Conservation (phyloP, 2,329 filamentous ascomycete genomes). For the Cordyceps javanica region DNA sequence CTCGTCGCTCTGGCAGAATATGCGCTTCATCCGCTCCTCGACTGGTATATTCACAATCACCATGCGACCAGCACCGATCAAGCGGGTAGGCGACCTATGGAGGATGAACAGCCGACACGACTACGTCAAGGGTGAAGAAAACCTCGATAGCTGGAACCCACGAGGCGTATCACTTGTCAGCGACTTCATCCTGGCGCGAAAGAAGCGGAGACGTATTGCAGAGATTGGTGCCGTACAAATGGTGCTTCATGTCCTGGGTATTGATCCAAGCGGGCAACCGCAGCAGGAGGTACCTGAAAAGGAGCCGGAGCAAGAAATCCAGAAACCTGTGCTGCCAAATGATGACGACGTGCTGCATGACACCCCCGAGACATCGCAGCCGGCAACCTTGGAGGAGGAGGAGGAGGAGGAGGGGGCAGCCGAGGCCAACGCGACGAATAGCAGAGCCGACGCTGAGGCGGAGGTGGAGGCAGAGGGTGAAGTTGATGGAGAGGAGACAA, state of each 20-base stretch:
- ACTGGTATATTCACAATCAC: constrained; percentile 81
- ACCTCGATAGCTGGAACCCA: constrained; percentile 76
- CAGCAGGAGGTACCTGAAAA: constrained; percentile 26
- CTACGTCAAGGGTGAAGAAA: constrained; percentile 94
- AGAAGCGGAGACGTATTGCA: constrained; percentile 64
- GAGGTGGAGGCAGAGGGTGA: constrained; percentile 15
- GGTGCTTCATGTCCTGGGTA: constrained; percentile 53
- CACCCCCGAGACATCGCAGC: constrained; percentile 46
- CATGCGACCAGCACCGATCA: constrained; percentile 82
- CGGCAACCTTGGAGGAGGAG: constrained; percentile 27
- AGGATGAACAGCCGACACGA: constrained; percentile 91
- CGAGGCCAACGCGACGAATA: constrained; percentile 18
- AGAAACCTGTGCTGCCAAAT: constrained; percentile 39
- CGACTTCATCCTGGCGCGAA: constrained; percentile 73
- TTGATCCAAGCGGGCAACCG: constrained; percentile 32
- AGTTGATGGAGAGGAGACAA: constrained; percentile 17
- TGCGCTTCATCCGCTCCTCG: constrained; percentile 79
- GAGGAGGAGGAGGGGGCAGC: constrained; percentile 25
- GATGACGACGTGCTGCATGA: constrained; percentile 55
- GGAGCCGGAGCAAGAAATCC: constrained; percentile 28
- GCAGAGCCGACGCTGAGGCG: constrained; percentile 18
- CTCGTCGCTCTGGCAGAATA: constrained; percentile 77
- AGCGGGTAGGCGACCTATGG: constrained; percentile 89
- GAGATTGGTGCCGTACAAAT: constrained; percentile 74
- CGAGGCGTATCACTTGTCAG: constrained; percentile 85